Evolutionary conservation across 768 basidiomycete genomes (phyloP), one percentile per base, ranked within the genome.

Genomic region (Amanita pseudoporphyria): DNA sequence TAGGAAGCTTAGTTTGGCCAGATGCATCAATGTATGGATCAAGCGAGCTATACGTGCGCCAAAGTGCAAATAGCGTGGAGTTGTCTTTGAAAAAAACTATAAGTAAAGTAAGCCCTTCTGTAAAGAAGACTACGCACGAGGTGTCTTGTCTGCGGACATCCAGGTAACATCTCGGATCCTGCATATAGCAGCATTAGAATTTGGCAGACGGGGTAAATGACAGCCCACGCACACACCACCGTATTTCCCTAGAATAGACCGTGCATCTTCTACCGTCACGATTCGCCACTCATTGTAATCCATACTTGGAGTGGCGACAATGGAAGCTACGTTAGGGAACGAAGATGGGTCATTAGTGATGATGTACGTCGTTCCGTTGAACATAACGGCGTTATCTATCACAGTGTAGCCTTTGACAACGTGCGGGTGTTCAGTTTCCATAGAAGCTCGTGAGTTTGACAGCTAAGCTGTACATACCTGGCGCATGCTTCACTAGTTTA

Each of bases 361-460:
- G 52, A 94, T 63, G 62, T 80, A 88, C 53, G 89, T 74, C 2
- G 79, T 79, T 9, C 81, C 81, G 55, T 85, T 81, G 57, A 76
- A 69, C n/a, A 86, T 64, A 58, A 84, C 78, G n/a, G 89, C 72
- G 53, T 88, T 84, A 57, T 93, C 87, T 49, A 94, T 69, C 38
- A 92, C 77, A 1, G 87, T 90, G 66, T 82, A 88, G 3, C 92
- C 92, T 93, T 56, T 18, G 10, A 36, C 5, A 42, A 26, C 24
- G 26, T 32, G 7, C 18, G 28, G 36, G 28, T 41, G 41, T 41
- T 41, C 31, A 16, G 40, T 41, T 26, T n/a, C 14, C 39, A 13
- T 9, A 26, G 32, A 21, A 16, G 41, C 22, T 21, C 21, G 10
- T 6, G 52, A 19, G 42, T 44, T 48, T 48, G 37, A 40, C 26